phyloP scores from a whole-genome alignment of 495 filamentous ascomycete species.

The Lasiosphaeria hispida region DNA sequence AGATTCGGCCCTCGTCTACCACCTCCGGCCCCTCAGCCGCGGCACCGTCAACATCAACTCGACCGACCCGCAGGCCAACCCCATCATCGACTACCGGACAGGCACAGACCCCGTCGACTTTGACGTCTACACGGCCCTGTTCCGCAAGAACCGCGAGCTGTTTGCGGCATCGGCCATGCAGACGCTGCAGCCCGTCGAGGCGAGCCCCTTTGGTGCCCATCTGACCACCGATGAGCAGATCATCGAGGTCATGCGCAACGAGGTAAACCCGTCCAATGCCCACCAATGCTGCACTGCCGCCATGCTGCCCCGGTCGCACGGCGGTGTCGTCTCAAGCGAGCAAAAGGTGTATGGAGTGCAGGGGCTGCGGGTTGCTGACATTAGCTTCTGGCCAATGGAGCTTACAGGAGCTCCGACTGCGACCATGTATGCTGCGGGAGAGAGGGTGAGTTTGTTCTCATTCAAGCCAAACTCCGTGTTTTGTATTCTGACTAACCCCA shows the following conservation, averaged over 20 bases:
- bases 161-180: slow-evolving; percentile 41
- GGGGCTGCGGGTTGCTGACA: slow-evolving; percentile 40
- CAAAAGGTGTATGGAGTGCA: slow-evolving; percentile 50
- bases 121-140: slow-evolving; percentile 30
- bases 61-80: slow-evolving; percentile 34
- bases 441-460: slow-evolving; percentile 36
- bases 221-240: slow-evolving; percentile 28
- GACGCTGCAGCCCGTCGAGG: slow-evolving; percentile 37
- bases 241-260: slow-evolving; percentile 25
- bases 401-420: slow-evolving; percentile 42
- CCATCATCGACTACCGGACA: slow-evolving; percentile 34
- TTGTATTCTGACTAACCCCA: too few relatives aligned
- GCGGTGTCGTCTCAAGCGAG: slow-evolving; percentile 48
- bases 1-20: slow-evolving; percentile 34
- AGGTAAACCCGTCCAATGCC: slow-evolving; percentile 31
- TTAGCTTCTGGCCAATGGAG: slow-evolving; percentile 41
- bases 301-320: slow-evolving; percentile 40
- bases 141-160: slow-evolving; percentile 39
- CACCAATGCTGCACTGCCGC: slow-evolving; percentile 44
- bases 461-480: too few relatives aligned
- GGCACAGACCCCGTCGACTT: slow-evolving; percentile 36
- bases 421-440: slow-evolving; percentile 53
- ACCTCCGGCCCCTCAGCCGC: slow-evolving; percentile 39
- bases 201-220: slow-evolving; percentile 26
- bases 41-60: slow-evolving; percentile 41